Conservation (phyloP, 2,329 filamentous ascomycete genomes). For the Onygena corvina region DNA sequence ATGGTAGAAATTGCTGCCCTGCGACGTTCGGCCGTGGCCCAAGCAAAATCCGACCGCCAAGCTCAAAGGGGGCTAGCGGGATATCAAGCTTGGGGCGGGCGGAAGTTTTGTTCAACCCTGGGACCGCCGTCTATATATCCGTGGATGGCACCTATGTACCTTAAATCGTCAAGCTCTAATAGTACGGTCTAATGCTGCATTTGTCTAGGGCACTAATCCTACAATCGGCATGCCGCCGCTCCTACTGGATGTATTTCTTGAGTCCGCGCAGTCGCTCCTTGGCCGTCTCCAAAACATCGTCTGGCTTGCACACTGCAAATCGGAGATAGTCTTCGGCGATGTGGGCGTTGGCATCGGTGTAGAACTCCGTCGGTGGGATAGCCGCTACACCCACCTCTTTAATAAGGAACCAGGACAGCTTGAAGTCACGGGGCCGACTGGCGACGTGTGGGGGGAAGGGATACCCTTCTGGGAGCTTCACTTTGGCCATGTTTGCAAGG, state of each 20-base stretch:
- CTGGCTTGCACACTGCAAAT: constrained; percentile 93
- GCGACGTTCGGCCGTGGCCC: neutral
- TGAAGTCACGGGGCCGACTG: constrained; percentile 77
- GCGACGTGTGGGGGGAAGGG: constrained; percentile 83
- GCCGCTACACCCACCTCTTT: constrained; percentile 91
- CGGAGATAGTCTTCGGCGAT: constrained; percentile 87
- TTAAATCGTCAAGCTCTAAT: too few species aligned
- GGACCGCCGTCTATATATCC: too few species aligned
- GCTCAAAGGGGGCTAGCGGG: constrained; percentile 1
- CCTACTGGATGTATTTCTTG: constrained; percentile 52
- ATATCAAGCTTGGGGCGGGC: too few species aligned
- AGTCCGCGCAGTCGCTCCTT: constrained; percentile 62
- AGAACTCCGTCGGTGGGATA: constrained; percentile 95
- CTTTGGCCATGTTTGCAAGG: constrained; percentile 80
- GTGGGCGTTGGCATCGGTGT: constrained; percentile 69
- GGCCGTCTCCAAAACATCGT: constrained; percentile 67
- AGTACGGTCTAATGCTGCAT: neutral
- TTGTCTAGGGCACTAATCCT: constrained; percentile 4
- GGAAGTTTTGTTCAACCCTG: neutral
- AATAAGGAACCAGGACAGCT: constrained; percentile 92
- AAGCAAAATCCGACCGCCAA: neutral
- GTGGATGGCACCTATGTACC: too few species aligned
- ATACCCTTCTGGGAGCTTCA: constrained; percentile 72
- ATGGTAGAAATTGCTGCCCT: neutral
- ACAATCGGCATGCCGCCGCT: neutral